Base-by-base conservation (phyloP, 1,284 basidiomycete species). In the Xerocomus minutiporus region DNA sequence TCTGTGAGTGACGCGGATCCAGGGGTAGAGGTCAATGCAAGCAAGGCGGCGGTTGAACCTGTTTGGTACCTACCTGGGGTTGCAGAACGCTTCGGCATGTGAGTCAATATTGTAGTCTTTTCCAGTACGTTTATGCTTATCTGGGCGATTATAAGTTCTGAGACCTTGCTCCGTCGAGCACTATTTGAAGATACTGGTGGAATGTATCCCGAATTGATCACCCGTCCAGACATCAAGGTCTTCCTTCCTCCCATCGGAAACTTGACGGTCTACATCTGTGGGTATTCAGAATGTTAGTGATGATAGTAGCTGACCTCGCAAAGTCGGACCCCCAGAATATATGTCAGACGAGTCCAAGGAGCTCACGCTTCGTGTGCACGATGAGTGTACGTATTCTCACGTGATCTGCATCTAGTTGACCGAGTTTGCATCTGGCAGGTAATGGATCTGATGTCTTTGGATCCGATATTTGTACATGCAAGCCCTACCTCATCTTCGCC, bases 1-100 rank as follows among this genome's bases (percentile, higher is more conserved):
- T 75, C 77, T 0, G 64, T 68, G 57, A 83, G 76, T 47, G 73
- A 75, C 15, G 79, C 78, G 35, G 83, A 91, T 60, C 84, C 86
- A 29, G 94, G 94, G 17, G 83, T 97, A 28, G 94, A 97, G 73
- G 82, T 97, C 25, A 83, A 77, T 51, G 82, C 87, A n/a, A 84
- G 83, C 66, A 96, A 96, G 73, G 92, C 91, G 0, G 91, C 91
- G 0, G 86, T 94, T 8, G 92, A 94, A 65, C 92, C 91, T 0
- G 93, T 97, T 11, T 97, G 95, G 95, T 93, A 88, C 69, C 75
- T 98, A 0, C 95, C 96, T 36, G 93, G 94, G n/a, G 84, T 96
- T 1, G 92, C 93, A 1, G 85, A 91, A 60, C 78, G 93, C 29
- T 91, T 96, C 63, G 88, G 85, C 39, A 93, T 96, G 88, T 89